phyloP scores from a whole-genome alignment of 176 grass and related monocot species.

The Eremochloa ophiuroides region DNA sequence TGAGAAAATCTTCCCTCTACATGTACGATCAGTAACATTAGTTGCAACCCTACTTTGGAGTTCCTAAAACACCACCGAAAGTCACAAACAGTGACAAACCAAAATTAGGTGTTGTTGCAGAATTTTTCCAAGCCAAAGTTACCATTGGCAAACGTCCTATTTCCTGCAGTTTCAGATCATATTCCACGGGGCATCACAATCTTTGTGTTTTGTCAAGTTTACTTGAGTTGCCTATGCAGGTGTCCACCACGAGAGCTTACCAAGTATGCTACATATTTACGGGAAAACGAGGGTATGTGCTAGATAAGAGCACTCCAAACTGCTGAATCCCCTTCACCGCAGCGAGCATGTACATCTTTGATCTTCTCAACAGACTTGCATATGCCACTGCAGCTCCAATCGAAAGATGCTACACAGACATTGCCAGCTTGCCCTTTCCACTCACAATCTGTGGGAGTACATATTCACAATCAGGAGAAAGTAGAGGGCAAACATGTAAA shows the following conservation, averaged over 20 bases:
- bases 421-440: constrained; percentile 85
- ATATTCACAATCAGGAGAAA: neutral
- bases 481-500: neutral
- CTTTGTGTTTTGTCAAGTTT: neutral
- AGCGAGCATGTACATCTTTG: constrained; percentile 58
- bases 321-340: constrained; percentile 66
- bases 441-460: constrained; percentile 52
- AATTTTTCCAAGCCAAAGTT: neutral
- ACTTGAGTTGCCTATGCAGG: neutral
- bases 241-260: neutral
- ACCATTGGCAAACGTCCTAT: neutral
- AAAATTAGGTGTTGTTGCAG: neutral
- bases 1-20: neutral
- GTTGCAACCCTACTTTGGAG: neutral
- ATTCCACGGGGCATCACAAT: neutral
- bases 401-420: constrained; percentile 68
- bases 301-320: constrained; percentile 74
- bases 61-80: neutral
- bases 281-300: neutral
- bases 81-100: neutral
- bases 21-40: constrained; percentile 4
- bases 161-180: neutral
- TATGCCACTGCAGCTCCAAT: constrained; percentile 87
- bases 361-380: constrained; percentile 83
- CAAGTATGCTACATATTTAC: constrained; percentile 36